Base-by-base conservation (phyloP, 1,284 basidiomycete genomes). In the Leccinum angustisporum region DNA sequence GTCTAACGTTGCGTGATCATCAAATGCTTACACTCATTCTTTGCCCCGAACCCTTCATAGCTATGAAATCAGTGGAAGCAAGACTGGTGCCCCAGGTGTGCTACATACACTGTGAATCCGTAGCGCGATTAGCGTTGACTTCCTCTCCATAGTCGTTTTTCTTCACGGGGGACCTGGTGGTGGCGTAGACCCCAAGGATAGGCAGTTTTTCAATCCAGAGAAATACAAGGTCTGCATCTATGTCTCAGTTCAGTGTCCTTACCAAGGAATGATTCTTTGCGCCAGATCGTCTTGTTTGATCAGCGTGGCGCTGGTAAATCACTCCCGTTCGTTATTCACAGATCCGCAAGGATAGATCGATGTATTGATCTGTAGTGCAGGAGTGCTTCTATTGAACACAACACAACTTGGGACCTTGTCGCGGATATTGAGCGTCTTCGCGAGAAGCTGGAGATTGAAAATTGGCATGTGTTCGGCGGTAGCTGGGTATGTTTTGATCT, bases 401-500 rank as follows among this genome's bases (percentile, higher is more conserved):
- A 98, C 76, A 97, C 94, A 3, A 98, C 95, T 1, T 97, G 94
- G 94, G 90, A 96, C 72, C 85, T 98, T 33, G 94, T 98, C 18
- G 88, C 85, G 64, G 96, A 98, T 71, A 88, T 95, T 13, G 95
- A 98, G 74, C 87, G 80, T 69, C 78, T 98, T 30, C 83, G 95
- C 57, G 80, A 87, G 68, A 83, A 90, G 64, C 81, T 97, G 2
- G 76, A 76, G 34, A 81, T 93, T 60, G 86, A 92, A n/a, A 92
- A 87, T 71, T 96, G 93, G 94, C 87, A 95, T 61, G 91, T 96
- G 31, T 97, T 96, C 72, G 94, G 95, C 48, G 94, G 94, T 8
- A 93, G 90, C 34, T 95, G 94, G 94, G 91, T 87, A 68, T 63
- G 80, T 70, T 50, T 21, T 64, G 46, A 14, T 25, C 5, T 14